Conservation (phyloP, 192 early-diverging fungal genomes). For the Linnemannia exigua region DNA sequence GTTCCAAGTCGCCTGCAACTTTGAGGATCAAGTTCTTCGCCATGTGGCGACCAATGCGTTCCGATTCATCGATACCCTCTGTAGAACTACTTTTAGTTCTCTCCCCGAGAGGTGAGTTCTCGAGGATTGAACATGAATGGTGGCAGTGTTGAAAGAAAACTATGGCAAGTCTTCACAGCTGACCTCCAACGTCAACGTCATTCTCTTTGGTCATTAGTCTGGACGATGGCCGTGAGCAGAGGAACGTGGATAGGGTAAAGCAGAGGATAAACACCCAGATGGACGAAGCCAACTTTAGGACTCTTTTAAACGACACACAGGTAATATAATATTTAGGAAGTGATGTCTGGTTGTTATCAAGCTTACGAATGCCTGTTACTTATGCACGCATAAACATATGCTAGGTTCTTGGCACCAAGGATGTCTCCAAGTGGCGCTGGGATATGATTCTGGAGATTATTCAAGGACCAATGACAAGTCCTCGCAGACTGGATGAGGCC, state of each 20-base stretch:
- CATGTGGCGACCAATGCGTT: slow-evolving; percentile 83
- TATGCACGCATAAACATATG: neutral
- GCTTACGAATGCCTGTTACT: neutral
- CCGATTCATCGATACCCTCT: slow-evolving; percentile 79
- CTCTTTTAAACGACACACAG: slow-evolving; percentile 78
- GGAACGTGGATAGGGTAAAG: slow-evolving; percentile 70
- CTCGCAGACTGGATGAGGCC: slow-evolving; percentile 81
- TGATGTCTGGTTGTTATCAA: neutral
- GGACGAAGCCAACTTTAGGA: slow-evolving; percentile 80
- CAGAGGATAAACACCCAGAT: slow-evolving; percentile 71
- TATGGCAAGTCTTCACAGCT: neutral
- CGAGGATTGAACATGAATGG: neutral
- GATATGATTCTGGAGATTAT: slow-evolving; percentile 80
- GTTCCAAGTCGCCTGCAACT: slow-evolving; percentile 81
- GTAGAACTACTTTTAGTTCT: slow-evolving; percentile 54
- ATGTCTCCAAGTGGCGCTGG: slow-evolving; percentile 86
- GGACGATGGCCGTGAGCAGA: slow-evolving; percentile 43
- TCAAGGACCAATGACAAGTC: slow-evolving; percentile 82
- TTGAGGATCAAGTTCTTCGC: slow-evolving; percentile 79
- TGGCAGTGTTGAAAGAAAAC: neutral
- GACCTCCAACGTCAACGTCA: neutral
- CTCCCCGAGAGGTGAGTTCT: slow-evolving; percentile 28
- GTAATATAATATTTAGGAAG: slow-evolving; percentile 27
- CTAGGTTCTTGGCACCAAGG: slow-evolving; percentile 78
- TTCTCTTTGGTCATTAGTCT: neutral